Evolutionary conservation across 371 early-diverging fungal genomes (phyloP).

Genomic region (Mortierella sp.): DNA sequence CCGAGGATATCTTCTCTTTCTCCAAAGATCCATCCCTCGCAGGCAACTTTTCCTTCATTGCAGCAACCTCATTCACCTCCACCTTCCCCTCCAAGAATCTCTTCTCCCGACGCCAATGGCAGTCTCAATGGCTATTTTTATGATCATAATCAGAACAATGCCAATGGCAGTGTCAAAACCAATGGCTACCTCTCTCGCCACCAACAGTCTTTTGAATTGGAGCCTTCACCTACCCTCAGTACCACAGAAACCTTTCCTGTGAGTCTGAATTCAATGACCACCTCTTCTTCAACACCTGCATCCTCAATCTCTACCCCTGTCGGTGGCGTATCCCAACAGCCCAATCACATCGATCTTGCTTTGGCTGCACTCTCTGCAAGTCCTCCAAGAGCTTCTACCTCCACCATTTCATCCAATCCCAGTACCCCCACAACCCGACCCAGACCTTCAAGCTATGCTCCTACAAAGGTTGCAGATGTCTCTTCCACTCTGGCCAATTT

Average conservation of each 20-base stretch:
- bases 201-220: conserved; percentile 17
- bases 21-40: conserved; percentile 11
- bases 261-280: conserved; percentile 18
- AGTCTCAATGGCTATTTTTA: neutral
- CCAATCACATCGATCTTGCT: conserved; percentile 22
- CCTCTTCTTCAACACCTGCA: conserved; percentile 31
- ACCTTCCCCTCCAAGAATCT: conserved; percentile 20
- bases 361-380: conserved; percentile 27
- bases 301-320: conserved; percentile 30
- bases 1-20: conserved; percentile 44
- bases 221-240: conserved; percentile 47
- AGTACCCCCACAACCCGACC: conserved; percentile 21
- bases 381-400: conserved; percentile 30
- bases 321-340: neutral
- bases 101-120: neutral
- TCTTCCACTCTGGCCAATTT: conserved; percentile 43
- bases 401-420: conserved; percentile 23
- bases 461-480: conserved; percentile 42
- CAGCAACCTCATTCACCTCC: conserved; percentile 21
- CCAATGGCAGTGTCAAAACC: conserved; percentile 1
- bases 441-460: conserved; percentile 49
- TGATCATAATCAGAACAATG: neutral
- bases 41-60: conserved; percentile 1
- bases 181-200: neutral
- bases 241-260: conserved; percentile 26